Evolutionary conservation across 805 yeast species (phyloP).

Genomic region (Metschnikowia shivogae): DNA sequence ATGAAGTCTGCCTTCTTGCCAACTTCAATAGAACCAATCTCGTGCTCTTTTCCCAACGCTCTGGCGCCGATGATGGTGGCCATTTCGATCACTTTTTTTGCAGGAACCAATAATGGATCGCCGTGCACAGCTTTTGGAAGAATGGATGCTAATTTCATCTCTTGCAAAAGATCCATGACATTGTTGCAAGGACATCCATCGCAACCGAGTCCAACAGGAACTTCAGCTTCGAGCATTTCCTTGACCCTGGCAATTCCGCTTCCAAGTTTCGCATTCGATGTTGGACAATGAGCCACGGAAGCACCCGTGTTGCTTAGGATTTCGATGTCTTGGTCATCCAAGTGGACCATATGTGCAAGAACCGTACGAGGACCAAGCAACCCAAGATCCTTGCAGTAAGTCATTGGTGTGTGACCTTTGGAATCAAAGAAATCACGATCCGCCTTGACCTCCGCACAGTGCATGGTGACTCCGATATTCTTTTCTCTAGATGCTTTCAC

Average conservation of each 20-base stretch:
- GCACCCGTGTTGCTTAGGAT: slow-evolving; percentile 12
- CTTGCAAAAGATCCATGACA: slow-evolving; percentile 20
- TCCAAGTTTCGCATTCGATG: slow-evolving; percentile 19
- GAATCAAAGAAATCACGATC: slow-evolving; percentile 15
- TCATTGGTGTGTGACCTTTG: slow-evolving; percentile 16
- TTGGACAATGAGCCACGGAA: slow-evolving; percentile 18
- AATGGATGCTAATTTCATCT: slow-evolving; percentile 19
- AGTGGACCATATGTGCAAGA: slow-evolving; percentile 17
- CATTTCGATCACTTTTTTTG: slow-evolving; percentile 13
- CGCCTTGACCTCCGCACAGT: slow-evolving; percentile 15
- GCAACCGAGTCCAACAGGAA: slow-evolving; percentile 19
- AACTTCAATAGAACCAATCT: slow-evolving; percentile 15
- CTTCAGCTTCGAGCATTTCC: slow-evolving; percentile 13
- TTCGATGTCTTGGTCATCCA: slow-evolving; percentile 12
- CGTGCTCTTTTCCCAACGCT: slow-evolving; percentile 15
- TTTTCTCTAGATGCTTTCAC: slow-evolving; percentile 11
- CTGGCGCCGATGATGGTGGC: slow-evolving; percentile 15
- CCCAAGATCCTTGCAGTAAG: slow-evolving; percentile 14
- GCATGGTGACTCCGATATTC: slow-evolving; percentile 15
- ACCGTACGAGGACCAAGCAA: slow-evolving; percentile 14
- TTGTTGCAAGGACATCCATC: slow-evolving; percentile 21
- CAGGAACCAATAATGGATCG: slow-evolving; percentile 15
- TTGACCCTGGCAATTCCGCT: slow-evolving; percentile 19
- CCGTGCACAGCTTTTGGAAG: slow-evolving; percentile 20
- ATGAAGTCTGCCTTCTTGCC: slow-evolving; percentile 15